A percentile compares a stretch with the other conserved stretches of the same genome.
Evolutionary conservation across 208 protist species (phyloP).

Genomic region (Naegleria gruberi): DNA sequence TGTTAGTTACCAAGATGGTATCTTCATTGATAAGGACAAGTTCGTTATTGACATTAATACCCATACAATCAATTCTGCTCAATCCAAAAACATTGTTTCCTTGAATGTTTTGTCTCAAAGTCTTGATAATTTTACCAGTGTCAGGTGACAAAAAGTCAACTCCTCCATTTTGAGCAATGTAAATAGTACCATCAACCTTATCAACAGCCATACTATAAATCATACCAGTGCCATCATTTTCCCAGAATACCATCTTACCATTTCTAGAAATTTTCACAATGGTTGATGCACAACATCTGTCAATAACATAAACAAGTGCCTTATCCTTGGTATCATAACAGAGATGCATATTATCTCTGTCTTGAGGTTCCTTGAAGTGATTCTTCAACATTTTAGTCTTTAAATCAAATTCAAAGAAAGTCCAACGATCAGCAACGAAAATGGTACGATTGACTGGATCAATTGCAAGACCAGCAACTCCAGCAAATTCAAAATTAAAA

Average conservation of each 20-base stretch:
- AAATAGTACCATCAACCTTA: not conserved
- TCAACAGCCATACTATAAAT: not conserved
- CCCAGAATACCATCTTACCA: not conserved
- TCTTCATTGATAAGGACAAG: too few species aligned
- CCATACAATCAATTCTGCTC: too few species aligned
- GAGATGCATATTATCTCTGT: not conserved
- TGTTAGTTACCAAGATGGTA: too few species aligned
- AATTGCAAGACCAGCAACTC: not conserved
- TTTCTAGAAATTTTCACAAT: not conserved
- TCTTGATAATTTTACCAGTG: too few species aligned
- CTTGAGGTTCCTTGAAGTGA: not conserved
- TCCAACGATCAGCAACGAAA: not conserved
- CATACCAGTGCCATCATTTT: not conserved
- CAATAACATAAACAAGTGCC: not conserved
- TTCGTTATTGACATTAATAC: too few species aligned
- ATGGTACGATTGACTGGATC: not conserved
- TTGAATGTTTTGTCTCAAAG: too few species aligned
- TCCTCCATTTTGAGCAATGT: not conserved
- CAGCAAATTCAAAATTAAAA: not conserved
- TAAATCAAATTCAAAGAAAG: not conserved
- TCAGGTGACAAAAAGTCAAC: not conserved
- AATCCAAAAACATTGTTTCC: not conserved
- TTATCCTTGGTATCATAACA: not conserved
- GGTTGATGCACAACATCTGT: not conserved
- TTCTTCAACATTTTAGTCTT: not conserved